phyloP scores from a whole-genome alignment of 805 yeast genomes.

The Wickerhamomyces strasburgensis region DNA sequence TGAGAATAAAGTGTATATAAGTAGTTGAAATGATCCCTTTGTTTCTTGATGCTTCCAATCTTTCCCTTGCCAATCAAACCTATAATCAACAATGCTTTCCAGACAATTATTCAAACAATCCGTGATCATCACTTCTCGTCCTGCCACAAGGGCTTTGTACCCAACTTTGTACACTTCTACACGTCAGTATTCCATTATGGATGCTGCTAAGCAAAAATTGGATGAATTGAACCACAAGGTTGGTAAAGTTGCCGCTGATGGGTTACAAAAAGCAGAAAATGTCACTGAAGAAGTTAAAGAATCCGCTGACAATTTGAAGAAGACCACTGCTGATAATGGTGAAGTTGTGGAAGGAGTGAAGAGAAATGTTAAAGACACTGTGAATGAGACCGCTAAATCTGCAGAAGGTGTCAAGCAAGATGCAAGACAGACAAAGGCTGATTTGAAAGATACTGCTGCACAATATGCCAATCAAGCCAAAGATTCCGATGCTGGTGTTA shows the following conservation, averaged over 20 bases:
- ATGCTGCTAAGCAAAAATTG: conserved; percentile 20
- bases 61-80: neutral
- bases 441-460: conserved; percentile 1
- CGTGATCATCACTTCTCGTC: neutral
- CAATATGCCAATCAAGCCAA: too few species aligned
- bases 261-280: conserved; percentile 17
- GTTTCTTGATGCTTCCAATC: too few species aligned
- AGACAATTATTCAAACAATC: neutral
- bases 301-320: conserved; percentile 5
- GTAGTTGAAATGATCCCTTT: too few species aligned
- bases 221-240: conserved; percentile 20
- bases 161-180: conserved; percentile 4
- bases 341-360: conserved; percentile 7
- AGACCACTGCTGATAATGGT: neutral
- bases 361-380: conserved; percentile 4
- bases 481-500: neutral
- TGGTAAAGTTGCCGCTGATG: conserved; percentile 22
- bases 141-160: too few species aligned
- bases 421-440: neutral
- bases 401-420: conserved; percentile 5
- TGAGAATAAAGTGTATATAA: too few species aligned
- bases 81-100: neutral
- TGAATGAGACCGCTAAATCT: conserved; percentile 4
- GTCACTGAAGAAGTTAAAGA: conserved; percentile 11
- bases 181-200: conserved; percentile 19